These are phyloP conservation scores for Gryganskiella cystojenkinii DNA, from an alignment of 192 early-diverging fungal species.

Conservation along the genomic window DNA sequence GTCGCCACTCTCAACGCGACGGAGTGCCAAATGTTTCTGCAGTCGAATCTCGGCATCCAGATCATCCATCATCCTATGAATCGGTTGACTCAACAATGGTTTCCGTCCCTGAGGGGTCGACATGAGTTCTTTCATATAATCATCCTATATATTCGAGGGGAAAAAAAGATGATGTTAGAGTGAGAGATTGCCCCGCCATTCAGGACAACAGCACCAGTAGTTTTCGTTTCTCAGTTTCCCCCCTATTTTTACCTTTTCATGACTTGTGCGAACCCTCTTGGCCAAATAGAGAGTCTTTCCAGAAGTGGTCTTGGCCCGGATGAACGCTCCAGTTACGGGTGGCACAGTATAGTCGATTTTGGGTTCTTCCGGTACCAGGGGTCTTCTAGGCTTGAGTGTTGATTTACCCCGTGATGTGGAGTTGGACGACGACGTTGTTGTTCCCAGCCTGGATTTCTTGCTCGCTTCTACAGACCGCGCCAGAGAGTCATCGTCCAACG, in stretches of 20 bases:
- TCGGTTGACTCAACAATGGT: constrained; percentile 24
- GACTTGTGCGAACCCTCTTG: constrained; percentile 30
- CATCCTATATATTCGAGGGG: constrained; percentile 4
- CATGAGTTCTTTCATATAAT: constrained; percentile 12
- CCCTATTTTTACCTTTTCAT: constrained; percentile 16
- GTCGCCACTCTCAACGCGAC: constrained; percentile 18
- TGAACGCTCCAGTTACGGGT: constrained; percentile 54
- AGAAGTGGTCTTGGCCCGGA: constrained; percentile 47
- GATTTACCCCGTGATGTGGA: neutral
- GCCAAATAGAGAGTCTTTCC: constrained; percentile 58
- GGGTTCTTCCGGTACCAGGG: constrained; percentile 2
- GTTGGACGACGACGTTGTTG: neutral
- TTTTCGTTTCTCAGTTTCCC: neutral
- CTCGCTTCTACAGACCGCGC: neutral
- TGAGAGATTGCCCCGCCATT: constrained; percentile 14
- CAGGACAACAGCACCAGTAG: constrained; percentile 21
- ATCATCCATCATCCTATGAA: constrained; percentile 52
- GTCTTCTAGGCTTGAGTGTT: neutral
- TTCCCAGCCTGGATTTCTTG: constrained; percentile 25
- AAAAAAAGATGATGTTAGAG: neutral
- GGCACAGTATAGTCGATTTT: constrained; percentile 53
- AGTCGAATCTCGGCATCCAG: constrained; percentile 40
- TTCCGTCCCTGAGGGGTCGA: constrained; percentile 3
- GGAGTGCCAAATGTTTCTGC: constrained; percentile 37
- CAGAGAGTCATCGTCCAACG: neutral